Evolutionary conservation across 2,329 filamentous ascomycete species (phyloP).

Genomic region (Clonostachys byssicola): DNA sequence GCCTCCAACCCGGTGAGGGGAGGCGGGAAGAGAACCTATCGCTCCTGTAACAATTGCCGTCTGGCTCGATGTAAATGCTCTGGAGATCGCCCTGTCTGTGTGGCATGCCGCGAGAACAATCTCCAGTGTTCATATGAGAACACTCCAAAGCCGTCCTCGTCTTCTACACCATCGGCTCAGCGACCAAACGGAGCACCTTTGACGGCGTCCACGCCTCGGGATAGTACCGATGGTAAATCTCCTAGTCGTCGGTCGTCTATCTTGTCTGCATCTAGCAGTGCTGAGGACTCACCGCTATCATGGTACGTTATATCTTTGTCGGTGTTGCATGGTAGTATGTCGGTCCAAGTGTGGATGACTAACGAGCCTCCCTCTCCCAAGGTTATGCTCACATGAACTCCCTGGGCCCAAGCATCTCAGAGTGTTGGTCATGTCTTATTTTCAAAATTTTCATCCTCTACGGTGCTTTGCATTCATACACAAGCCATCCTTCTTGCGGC

Average conservation of each 20-base stretch:
- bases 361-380: neutral
- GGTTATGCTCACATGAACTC: conserved; percentile 3
- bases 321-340: no score
- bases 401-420: conserved; percentile 2
- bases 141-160: no score
- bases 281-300: neutral
- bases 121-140: neutral
- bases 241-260: neutral
- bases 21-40: neutral
- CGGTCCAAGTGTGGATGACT: neutral
- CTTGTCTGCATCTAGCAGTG: neutral
- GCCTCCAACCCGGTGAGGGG: neutral
- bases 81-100: conserved; percentile 2
- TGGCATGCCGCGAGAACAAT: neutral
- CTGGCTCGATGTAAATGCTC: conserved; percentile 3
- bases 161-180: no score
- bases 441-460: neutral
- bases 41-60: conserved; percentile 3
- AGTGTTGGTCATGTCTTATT: neutral
- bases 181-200: no score
- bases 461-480: conserved; percentile 1
- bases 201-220: no score
- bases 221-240: neutral
- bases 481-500: neutral
- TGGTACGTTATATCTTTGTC: neutral